Evolutionary conservation across 306 rosid genomes (phyloP).

Genomic region (Cicer pinnatifidum): DNA sequence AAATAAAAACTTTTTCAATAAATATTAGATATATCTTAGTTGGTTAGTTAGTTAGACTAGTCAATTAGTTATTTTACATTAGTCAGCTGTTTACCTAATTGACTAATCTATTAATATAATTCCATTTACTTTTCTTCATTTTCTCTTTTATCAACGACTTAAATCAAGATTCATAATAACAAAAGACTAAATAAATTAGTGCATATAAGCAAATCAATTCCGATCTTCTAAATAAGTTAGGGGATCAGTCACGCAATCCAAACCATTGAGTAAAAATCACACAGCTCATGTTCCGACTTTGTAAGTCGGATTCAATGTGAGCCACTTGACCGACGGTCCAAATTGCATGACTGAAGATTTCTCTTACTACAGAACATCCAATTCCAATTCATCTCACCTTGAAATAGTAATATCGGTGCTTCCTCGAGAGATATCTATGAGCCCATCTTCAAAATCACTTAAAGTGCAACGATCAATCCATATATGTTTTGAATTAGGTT

Average conservation of each 20-base stretch:
- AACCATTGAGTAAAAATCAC: neutral
- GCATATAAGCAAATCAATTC: too few relatives aligned
- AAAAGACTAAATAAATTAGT: neutral
- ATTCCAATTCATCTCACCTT: slow-evolving; percentile 52
- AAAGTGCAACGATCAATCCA: slow-evolving; percentile 96
- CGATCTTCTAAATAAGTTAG: neutral
- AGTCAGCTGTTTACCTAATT: too few relatives aligned
- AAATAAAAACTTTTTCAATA: neutral
- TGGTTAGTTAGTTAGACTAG: too few relatives aligned
- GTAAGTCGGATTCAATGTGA: neutral
- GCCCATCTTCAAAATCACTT: slow-evolving; percentile 82
- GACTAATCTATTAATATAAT: too few relatives aligned
- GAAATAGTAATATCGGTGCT: slow-evolving; percentile 91
- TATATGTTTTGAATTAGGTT: slow-evolving; percentile 90
- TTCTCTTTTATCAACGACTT: neutral
- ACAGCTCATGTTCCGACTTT: neutral
- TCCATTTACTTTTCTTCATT: too few relatives aligned
- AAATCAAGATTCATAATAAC: neutral
- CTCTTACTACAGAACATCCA: neutral
- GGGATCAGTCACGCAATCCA: neutral
- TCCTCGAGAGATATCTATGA: slow-evolving; percentile 82
- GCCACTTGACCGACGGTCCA: neutral
- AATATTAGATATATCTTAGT: too few relatives aligned
- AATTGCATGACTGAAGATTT: neutral
- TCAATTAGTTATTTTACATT: too few relatives aligned